Evolutionary conservation across 2,329 filamentous ascomycete species (phyloP).

Genomic region (Xylaria sp.): DNA sequence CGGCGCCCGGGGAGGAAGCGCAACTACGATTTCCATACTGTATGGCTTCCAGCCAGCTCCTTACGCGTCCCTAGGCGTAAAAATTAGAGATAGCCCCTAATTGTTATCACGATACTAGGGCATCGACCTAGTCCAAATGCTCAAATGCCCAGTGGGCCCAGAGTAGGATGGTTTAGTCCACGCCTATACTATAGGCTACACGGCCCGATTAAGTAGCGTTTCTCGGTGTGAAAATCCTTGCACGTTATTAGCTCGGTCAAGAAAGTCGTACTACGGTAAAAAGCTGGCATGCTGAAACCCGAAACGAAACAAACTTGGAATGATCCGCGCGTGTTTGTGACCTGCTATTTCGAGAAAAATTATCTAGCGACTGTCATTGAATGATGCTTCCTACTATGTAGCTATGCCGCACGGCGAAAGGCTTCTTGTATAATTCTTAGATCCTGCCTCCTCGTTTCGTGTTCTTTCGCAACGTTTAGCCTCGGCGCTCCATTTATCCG

Average conservation of each 20-base stretch:
- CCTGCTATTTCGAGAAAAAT: conserved; percentile 1
- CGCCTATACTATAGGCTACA: neutral
- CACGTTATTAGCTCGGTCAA: neutral
- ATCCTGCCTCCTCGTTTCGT: neutral
- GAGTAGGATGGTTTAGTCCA: neutral
- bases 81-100: no score
- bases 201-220: neutral
- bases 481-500: neutral
- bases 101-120: neutral
- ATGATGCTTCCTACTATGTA: neutral
- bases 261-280: neutral
- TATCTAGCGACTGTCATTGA: neutral
- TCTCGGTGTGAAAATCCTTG: neutral
- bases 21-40: no score
- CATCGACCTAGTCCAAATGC: neutral
- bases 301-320: conserved; percentile 18
- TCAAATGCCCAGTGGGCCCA: neutral
- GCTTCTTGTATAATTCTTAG: neutral
- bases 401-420: neutral
- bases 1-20: no score
- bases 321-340: neutral
- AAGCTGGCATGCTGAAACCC: conserved; percentile 6
- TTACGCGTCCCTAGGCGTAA: no score
- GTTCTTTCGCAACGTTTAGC: neutral
- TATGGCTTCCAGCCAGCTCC: no score